These are phyloP conservation scores for Herpetospermum pedunculosum DNA, from an alignment of 306 rosid species.

Conservation along the genomic window DNA sequence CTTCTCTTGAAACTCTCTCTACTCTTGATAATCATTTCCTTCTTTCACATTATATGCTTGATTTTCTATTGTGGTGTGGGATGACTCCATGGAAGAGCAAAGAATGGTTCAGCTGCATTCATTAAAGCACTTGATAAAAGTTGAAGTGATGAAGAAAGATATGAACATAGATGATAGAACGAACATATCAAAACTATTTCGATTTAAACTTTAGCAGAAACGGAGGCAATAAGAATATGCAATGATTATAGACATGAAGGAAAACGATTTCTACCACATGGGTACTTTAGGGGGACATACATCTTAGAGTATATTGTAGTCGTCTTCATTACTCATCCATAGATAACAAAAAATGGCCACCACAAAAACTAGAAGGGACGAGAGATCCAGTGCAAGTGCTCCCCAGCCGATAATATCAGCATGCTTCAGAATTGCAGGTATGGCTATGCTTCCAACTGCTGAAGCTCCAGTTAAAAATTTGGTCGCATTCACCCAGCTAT, in stretches of 20 bases:
- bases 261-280: not conserved
- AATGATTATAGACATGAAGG: not conserved
- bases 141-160: not conserved
- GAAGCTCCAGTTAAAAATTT: conserved; percentile 78
- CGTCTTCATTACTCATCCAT: conserved; percentile 29
- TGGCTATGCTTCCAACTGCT: conserved; percentile 69
- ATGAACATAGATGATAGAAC: not conserved
- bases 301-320: conserved; percentile 36
- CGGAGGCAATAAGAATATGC: not conserved
- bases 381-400: conserved; percentile 65
- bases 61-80: not conserved
- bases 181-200: not conserved
- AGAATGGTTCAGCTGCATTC: not conserved
- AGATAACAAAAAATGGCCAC: conserved; percentile 51
- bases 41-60: not conserved
- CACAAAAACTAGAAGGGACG: conserved; percentile 54
- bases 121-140: not conserved
- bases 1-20: not conserved
- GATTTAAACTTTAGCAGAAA: not conserved
- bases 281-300: not conserved
- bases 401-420: conserved; percentile 81
- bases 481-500: conserved; percentile 69
- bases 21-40: not conserved
- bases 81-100: not conserved
- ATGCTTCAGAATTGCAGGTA: conserved; percentile 64